Base-by-base conservation (phyloP, 2,329 filamentous ascomycete genomes). In the Fusarium globosum region DNA sequence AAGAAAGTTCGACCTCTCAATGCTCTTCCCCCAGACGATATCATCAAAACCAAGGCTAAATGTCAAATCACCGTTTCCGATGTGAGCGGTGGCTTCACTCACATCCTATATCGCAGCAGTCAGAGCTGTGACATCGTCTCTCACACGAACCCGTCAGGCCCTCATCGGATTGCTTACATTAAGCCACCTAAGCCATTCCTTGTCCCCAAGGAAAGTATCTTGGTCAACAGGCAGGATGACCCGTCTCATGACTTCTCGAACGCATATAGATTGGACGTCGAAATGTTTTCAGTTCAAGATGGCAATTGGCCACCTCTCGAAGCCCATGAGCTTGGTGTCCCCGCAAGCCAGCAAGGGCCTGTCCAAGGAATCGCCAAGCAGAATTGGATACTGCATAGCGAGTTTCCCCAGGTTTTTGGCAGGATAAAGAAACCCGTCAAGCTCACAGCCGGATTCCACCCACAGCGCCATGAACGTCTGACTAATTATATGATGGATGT, bases 271-370 rank as follows among this genome's bases (percentile, higher is more conserved):
- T 77, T 90, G 20, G 80, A 83, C 26, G 80, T 89, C 43, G 88
- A 90, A 74, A 79, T 90, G 21, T 86, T 88, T 74, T 85, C 88
- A 14, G 84, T 84, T 11, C 84, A 84, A 49, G 83, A 85, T 61
- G 80, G 81, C 16, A 81, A 81, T 42, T 90, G 88, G 88, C 88
- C 88, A 7, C 88, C 88, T 0, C 77, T 85, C 20, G 83, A 86
- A 41, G 70, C 77, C n/a, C 75, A 77, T 21, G 81, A 82, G 69
- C 76, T 82, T 51, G 81, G 79, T 21, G 68, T 81, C 58, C 60
- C 77, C 16, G 26, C 63, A 28, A 60, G 69, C 20, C 69, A 76
- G 13, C 62, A 76, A 38, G 58, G 68, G 11, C 57, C 72, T 48
- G 64, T 77, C 28, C 64, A 74, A 28, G 76, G 69, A 36, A 64